These are phyloP conservation scores for Colletotrichum musae DNA, from an alignment of 2,329 filamentous ascomycete genomes.

Conservation along the genomic window DNA sequence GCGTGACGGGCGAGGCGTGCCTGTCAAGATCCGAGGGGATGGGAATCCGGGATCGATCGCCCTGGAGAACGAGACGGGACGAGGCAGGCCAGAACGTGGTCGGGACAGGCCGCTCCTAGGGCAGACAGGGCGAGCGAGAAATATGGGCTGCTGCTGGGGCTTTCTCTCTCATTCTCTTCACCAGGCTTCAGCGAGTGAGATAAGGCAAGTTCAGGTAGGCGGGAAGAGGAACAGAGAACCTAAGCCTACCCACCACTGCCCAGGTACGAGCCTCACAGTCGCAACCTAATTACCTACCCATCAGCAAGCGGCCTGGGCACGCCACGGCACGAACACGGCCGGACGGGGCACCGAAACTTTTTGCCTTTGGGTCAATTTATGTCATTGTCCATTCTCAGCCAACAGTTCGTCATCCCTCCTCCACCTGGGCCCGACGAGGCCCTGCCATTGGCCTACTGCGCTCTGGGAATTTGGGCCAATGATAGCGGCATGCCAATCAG, in stretches of 20 bases:
- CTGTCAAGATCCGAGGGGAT: constrained; percentile 13
- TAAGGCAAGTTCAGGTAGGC: no score
- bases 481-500: constrained; percentile 8
- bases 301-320: no score
- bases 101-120: constrained; percentile 19
- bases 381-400: constrained; percentile 38
- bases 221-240: background rate
- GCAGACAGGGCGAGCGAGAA: constrained; percentile 2
- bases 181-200: no score
- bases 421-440: constrained; percentile 37
- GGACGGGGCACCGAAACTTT: constrained; percentile 26
- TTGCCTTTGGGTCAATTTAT: constrained; percentile 31
- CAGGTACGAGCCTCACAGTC: constrained; percentile 3
- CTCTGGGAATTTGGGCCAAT: constrained; percentile 33
- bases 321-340: background rate
- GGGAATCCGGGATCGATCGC: background rate
- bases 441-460: constrained; percentile 31
- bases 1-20: constrained; percentile 3
- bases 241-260: background rate
- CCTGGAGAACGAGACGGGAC: background rate
- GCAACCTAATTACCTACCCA: no score
- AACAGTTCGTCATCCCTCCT: constrained; percentile 42
- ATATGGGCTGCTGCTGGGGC: no score
- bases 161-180: no score
- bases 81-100: constrained; percentile 31